These are phyloP conservation scores for Acacia melanoxylon DNA, from an alignment of 306 rosid species.

Conservation along the genomic window DNA sequence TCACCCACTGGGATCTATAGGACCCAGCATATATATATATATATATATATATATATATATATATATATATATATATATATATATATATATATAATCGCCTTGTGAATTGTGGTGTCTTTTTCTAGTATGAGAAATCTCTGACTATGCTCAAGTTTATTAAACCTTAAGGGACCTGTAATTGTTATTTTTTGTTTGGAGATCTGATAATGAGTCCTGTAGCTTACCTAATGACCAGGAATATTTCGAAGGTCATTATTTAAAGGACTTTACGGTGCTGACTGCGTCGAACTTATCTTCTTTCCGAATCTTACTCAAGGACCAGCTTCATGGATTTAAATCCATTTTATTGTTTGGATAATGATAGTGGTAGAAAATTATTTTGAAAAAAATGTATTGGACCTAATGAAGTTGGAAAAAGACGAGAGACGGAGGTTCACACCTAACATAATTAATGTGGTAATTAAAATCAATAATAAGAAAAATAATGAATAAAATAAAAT, in stretches of 20 bases:
- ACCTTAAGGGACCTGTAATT: background rate
- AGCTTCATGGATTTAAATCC: background rate
- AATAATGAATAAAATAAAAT: background rate
- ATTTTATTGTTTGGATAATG: background rate
- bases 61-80: background rate
- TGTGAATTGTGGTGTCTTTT: background rate
- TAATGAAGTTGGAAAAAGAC: background rate
- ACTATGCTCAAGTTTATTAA: background rate
- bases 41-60: no score
- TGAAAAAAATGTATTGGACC: background rate
- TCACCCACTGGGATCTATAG: background rate
- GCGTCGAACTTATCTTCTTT: background rate
- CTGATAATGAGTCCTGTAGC: background rate
- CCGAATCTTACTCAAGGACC: background rate
- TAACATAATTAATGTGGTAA: background rate
- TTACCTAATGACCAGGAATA: background rate
- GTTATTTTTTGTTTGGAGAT: background rate
- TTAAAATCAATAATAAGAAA: background rate
- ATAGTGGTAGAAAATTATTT: background rate
- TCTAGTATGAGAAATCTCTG: background rate
- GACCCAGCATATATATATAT: background rate
- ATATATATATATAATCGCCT: background rate
- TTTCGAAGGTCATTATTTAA: background rate
- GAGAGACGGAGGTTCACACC: no score
- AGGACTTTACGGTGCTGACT: constrained; percentile 17